Conservation (phyloP, 202 grass and related monocot species). For the Zizania palustris region DNA sequence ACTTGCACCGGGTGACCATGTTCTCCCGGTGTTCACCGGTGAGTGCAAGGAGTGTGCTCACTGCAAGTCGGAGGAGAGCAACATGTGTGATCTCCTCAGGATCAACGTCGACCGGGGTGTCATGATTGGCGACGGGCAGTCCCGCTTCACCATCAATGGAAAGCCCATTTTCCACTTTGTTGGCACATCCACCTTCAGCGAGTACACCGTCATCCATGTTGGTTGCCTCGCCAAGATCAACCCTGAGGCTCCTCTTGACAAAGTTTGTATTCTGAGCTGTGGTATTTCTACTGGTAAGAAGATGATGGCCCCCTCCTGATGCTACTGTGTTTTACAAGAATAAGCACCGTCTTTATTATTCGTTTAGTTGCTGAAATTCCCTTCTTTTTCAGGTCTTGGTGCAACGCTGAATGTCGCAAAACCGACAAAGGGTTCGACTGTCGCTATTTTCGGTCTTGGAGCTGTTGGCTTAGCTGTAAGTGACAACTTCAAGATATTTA, state of each 20-base stretch:
- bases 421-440: constrained; percentile 56
- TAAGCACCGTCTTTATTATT: neutral
- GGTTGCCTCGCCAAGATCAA: constrained; percentile 81
- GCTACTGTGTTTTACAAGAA: neutral
- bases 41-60: constrained; percentile 83
- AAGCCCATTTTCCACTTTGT: constrained; percentile 78
- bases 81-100: constrained; percentile 73
- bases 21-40: constrained; percentile 79
- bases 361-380: neutral
- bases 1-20: constrained; percentile 71
- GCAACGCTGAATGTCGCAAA: constrained; percentile 76
- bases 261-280: constrained; percentile 77
- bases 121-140: constrained; percentile 63
- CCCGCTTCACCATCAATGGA: constrained; percentile 59
- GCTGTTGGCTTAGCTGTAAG: constrained; percentile 80
- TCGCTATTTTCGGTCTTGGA: constrained; percentile 76
- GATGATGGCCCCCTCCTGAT: neutral
- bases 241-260: constrained; percentile 61
- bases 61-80: constrained; percentile 86
- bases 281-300: constrained; percentile 73
- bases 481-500: neutral
- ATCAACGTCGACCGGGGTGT: constrained; percentile 70
- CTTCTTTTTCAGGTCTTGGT: constrained; percentile 54
- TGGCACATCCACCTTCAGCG: constrained; percentile 74
- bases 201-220: constrained; percentile 79